Conservation (phyloP, 352 stramenopile genomes). For the Globisporangium irregulare region DNA sequence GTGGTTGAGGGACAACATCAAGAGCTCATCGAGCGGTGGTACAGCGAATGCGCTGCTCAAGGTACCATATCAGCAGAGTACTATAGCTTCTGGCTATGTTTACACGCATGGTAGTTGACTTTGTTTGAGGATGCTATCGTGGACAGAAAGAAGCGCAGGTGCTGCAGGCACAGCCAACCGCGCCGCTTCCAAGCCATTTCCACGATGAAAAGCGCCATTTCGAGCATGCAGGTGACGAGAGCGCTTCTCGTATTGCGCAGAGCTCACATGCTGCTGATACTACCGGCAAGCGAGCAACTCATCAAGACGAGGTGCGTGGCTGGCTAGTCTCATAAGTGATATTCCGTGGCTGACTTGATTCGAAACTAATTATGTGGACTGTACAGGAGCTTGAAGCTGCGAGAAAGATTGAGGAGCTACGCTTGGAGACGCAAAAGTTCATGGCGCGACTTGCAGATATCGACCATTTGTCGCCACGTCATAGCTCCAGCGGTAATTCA, state of each 20-base stretch:
- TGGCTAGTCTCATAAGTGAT: neutral
- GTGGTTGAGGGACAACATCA: conserved; percentile 24
- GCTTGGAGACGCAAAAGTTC: conserved; percentile 10
- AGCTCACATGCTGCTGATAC: neutral
- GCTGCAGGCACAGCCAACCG: neutral
- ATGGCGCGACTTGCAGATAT: conserved; percentile 1
- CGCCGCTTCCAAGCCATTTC: neutral
- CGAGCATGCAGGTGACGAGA: neutral
- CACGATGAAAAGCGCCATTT: conserved; percentile 3
- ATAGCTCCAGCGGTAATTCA: neutral
- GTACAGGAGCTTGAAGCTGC: neutral
- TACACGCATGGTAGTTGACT: neutral
- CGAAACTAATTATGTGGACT: neutral
- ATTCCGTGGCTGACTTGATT: conserved; percentile 1
- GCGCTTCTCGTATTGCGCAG: neutral
- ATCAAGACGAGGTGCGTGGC: neutral
- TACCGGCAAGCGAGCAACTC: neutral
- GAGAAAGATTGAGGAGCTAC: conserved; percentile 7
- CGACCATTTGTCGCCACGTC: neutral
- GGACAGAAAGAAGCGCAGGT: conserved; percentile 7
- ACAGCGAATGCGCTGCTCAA: neutral
- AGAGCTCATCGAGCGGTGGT: neutral
- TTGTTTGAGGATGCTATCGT: neutral
- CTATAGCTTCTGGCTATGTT: neutral
- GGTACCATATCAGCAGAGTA: neutral